Conservation (phyloP, 805 yeast genomes). For the Martiniozyma abietophila region DNA sequence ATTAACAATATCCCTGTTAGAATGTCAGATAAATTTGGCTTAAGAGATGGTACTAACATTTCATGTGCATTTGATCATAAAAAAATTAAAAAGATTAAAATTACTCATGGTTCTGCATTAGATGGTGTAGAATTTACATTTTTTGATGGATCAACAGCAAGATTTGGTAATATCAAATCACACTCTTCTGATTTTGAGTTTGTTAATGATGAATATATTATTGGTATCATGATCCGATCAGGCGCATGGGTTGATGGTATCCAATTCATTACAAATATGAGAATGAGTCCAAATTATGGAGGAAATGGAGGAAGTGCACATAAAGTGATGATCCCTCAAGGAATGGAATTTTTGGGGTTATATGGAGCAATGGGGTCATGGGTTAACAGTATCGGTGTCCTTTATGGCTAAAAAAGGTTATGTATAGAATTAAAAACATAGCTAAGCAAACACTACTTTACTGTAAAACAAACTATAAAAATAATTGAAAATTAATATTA, state of each 20-base stretch:
- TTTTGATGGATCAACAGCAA: conserved; percentile 14
- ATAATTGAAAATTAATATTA: too few relatives aligned
- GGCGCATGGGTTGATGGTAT: conserved; percentile 91
- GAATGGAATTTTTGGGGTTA: conserved; percentile 55
- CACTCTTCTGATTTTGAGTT: conserved; percentile 49
- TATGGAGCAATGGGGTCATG: conserved; percentile 62
- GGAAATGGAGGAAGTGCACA: conserved; percentile 56
- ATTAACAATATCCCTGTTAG: conserved; percentile 12
- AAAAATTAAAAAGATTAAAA: conserved; percentile 40
- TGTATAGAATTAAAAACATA: too few relatives aligned
- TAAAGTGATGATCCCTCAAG: conserved; percentile 55
- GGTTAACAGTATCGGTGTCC: conserved; percentile 66
- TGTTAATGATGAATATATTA: conserved; percentile 48
- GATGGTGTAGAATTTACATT: conserved; percentile 67
- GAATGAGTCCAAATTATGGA: conserved; percentile 53
- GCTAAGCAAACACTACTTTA: too few relatives aligned
- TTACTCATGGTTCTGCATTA: conserved; percentile 67
- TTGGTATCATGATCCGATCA: conserved; percentile 52
- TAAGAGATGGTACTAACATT: conserved; percentile 12
- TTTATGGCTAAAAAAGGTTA: conserved; percentile 42
- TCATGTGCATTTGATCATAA: conserved; percentile 12
- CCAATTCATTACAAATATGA: conserved; percentile 59
- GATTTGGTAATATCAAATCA: conserved; percentile 45
- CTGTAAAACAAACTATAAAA: too few relatives aligned
- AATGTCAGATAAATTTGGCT: conserved; percentile 20